phyloP scores from a whole-genome alignment of 2,329 filamentous ascomycete species.

The Apiospora aurea region DNA sequence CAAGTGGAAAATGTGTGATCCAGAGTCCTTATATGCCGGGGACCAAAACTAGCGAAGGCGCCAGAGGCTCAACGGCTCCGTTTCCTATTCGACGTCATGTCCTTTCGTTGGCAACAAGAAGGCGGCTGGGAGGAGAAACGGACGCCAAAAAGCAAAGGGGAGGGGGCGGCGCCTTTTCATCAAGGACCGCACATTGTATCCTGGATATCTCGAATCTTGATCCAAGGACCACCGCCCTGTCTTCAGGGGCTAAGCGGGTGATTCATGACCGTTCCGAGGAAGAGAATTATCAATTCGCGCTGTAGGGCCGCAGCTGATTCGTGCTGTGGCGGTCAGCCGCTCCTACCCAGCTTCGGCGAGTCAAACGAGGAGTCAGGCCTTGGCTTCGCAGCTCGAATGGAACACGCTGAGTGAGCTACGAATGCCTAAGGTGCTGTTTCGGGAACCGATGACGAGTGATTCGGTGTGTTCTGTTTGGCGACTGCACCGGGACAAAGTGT shows the following conservation, averaged over 20 bases:
- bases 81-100: slow-evolving; percentile 5
- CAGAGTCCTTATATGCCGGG: background rate
- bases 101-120: background rate
- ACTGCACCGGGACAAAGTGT: too few species aligned
- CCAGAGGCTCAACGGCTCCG: background rate
- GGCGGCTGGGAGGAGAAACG: background rate
- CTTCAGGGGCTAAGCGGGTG: background rate
- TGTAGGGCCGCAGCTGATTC: background rate
- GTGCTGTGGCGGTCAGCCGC: background rate
- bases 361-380: too few species aligned
- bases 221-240: background rate
- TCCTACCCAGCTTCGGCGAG: too few species aligned
- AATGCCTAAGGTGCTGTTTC: too few species aligned
- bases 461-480: too few species aligned
- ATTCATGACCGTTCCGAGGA: background rate
- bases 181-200: background rate
- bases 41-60: background rate
- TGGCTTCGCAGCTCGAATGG: too few species aligned
- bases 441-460: too few species aligned
- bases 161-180: background rate
- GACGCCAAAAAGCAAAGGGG: background rate
- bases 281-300: background rate
- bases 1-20: background rate
- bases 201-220: too few species aligned
- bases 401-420: too few species aligned